phyloP scores from a whole-genome alignment of 352 stramenopile genomes.

The Hyaloperonospora brassicae region DNA sequence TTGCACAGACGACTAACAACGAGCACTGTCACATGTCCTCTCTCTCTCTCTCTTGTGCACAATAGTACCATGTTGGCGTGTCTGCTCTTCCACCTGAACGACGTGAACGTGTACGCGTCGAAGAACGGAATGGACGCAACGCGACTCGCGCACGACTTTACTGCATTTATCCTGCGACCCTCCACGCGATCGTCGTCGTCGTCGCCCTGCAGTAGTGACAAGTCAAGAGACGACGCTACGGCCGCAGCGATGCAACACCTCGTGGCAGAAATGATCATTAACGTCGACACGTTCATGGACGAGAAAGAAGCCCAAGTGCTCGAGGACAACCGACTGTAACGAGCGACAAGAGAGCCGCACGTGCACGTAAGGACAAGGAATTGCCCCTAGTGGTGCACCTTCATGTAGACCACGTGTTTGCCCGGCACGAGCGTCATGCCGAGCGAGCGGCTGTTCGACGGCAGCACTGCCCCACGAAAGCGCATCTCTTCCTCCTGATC shows the following conservation, averaged over 20 bases:
- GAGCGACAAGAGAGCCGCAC: not conserved
- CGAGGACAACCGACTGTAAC: conserved; percentile 36
- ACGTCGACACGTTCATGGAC: conserved; percentile 70
- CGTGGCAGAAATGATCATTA: conserved; percentile 63
- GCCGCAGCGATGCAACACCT: conserved; percentile 21
- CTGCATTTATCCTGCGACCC: conserved; percentile 47
- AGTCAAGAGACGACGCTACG: conserved; percentile 10
- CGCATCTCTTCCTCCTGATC: conserved; percentile 35
- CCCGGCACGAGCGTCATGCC: conserved; percentile 71
- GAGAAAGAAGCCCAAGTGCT: conserved; percentile 54
- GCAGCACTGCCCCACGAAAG: conserved; percentile 20
- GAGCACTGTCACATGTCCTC: not conserved
- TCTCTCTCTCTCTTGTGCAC: not conserved
- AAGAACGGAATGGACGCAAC: conserved; percentile 67
- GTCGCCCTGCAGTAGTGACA: not conserved
- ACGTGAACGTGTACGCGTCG: conserved; percentile 68
- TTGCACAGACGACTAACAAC: conserved; percentile 2
- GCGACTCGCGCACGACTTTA: conserved; percentile 43
- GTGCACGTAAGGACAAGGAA: not conserved
- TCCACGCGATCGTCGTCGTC: conserved; percentile 8
- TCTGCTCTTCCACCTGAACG: conserved; percentile 75
- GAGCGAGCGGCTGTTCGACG: conserved; percentile 37
- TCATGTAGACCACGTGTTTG: conserved; percentile 73
- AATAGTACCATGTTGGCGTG: conserved; percentile 57
- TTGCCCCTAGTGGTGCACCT: conserved; percentile 29